Evolutionary conservation across 768 basidiomycete species (phyloP).

Genomic region (Lyophyllum shimeji): DNA sequence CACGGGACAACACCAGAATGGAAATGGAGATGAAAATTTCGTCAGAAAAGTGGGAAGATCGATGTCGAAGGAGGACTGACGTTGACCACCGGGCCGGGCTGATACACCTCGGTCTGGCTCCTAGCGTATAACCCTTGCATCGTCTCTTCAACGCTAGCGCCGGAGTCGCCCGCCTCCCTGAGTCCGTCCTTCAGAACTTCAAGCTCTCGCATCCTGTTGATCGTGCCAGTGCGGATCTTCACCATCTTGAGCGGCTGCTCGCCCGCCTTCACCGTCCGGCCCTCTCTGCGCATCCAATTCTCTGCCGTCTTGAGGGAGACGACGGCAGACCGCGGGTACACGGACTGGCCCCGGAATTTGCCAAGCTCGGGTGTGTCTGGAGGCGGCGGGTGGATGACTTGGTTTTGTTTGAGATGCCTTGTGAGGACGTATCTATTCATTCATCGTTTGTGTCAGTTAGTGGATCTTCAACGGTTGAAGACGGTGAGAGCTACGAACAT

Average conservation of each 20-base stretch:
- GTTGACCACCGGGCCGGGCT: conserved; percentile 78
- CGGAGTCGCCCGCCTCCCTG: conserved; percentile 36
- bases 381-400: conserved; percentile 76
- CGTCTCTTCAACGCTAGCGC: conserved; percentile 39
- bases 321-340: conserved; percentile 84
- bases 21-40: neutral
- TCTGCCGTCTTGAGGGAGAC: conserved; percentile 88
- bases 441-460: neutral
- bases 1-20: conserved; percentile 3
- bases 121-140: conserved; percentile 89
- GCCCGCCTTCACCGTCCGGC: conserved; percentile 68
- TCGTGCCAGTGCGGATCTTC: conserved; percentile 81
- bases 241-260: conserved; percentile 89
- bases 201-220: conserved; percentile 71
- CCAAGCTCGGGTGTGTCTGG: conserved; percentile 72
- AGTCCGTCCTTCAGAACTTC: conserved; percentile 46
- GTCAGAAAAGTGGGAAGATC: conserved; percentile 1
- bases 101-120: conserved; percentile 81
- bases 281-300: conserved; percentile 88
- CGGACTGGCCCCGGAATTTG: conserved; percentile 89
- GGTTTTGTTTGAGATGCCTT: conserved; percentile 85
- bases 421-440: conserved; percentile 71
- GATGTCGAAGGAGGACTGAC: conserved; percentile 44
- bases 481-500: conserved; percentile 48
- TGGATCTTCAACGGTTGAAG: neutral